A percentile compares a stretch with the other conserved stretches of the same genome.
phyloP scores from a whole-genome alignment of 202 grass and related monocot genomes.

The Panicum hallii region DNA sequence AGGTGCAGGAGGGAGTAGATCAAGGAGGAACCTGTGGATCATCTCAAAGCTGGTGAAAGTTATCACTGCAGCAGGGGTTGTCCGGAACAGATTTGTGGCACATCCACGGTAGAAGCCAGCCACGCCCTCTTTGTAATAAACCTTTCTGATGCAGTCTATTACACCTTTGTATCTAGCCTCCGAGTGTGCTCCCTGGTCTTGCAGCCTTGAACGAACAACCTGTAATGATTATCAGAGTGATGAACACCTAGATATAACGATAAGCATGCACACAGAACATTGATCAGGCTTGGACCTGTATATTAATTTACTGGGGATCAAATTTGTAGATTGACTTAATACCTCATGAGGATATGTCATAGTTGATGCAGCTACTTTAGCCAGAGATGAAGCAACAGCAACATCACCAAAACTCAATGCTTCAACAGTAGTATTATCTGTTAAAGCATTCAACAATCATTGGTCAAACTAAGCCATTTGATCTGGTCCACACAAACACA shows the following conservation, averaged over 20 bases:
- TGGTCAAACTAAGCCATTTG: constrained; percentile 10
- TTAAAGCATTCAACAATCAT: constrained; percentile 41
- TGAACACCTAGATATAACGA: constrained; percentile 10
- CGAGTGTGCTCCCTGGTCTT: constrained; percentile 83
- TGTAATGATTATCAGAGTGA: constrained; percentile 40
- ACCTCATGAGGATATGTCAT: constrained; percentile 99
- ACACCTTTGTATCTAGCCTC: constrained; percentile 72
- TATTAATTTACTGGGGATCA: constrained; percentile 18
- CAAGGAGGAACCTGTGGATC: constrained; percentile 86
- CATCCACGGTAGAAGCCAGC: constrained; percentile 93
- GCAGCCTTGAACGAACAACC: constrained; percentile 93
- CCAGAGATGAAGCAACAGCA: constrained; percentile 93
- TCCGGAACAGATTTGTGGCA: constrained; percentile 85
- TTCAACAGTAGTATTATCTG: constrained; percentile 90
- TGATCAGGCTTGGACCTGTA: neutral
- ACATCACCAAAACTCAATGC: constrained; percentile 86
- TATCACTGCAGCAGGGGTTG: constrained; percentile 95
- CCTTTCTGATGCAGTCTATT: constrained; percentile 81
- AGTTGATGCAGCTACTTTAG: constrained; percentile 90
- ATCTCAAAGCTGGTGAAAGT: constrained; percentile 99
- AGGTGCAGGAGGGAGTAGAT: constrained; percentile 59
- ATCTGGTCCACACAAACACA: constrained; percentile 21
- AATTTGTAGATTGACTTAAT: neutral
- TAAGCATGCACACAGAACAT: neutral
- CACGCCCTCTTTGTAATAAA: constrained; percentile 73